A percentile compares a stretch with the other conserved stretches of the same genome.
Evolutionary conservation across 2,329 filamentous ascomycete genomes (phyloP).

Genomic region (Calonectria leucothoes): DNA sequence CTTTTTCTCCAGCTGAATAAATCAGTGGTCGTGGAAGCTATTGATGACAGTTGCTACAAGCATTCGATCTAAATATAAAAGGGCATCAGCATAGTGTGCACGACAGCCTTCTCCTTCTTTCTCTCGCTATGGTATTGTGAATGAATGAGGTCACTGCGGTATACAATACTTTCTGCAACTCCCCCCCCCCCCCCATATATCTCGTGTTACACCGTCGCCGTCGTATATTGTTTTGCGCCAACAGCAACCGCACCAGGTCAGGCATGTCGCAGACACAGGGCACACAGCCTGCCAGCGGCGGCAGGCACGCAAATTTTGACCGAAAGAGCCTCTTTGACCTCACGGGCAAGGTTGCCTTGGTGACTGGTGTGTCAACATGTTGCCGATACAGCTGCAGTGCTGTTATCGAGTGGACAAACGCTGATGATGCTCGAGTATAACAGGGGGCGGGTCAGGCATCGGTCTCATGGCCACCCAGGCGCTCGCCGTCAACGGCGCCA

Average conservation of each 20-base stretch:
- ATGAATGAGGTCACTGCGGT: too few relatives aligned
- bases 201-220: neutral
- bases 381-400: too few relatives aligned
- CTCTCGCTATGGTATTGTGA: neutral
- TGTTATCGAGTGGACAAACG: too few relatives aligned
- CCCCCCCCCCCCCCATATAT: too few relatives aligned
- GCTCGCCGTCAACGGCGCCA: slow-evolving; percentile 74
- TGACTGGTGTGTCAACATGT: slow-evolving; percentile 53
- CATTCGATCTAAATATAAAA: neutral
- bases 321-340: slow-evolving; percentile 55
- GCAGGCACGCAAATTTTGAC: slow-evolving; percentile 45
- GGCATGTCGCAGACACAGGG: too few relatives aligned
- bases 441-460: slow-evolving; percentile 70
- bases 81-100: neutral
- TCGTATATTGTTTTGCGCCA: neutral
- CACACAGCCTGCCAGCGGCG: neutral
- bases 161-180: neutral
- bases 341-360: slow-evolving; percentile 56
- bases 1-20: neutral
- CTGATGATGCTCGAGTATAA: neutral
- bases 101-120: neutral
- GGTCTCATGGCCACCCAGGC: slow-evolving; percentile 77
- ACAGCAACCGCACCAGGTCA: neutral
- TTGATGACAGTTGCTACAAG: neutral
- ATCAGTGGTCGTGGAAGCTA: too few relatives aligned